Conservation (phyloP, 2,329 filamentous ascomycete genomes). For the Aspergillus melleus region DNA sequence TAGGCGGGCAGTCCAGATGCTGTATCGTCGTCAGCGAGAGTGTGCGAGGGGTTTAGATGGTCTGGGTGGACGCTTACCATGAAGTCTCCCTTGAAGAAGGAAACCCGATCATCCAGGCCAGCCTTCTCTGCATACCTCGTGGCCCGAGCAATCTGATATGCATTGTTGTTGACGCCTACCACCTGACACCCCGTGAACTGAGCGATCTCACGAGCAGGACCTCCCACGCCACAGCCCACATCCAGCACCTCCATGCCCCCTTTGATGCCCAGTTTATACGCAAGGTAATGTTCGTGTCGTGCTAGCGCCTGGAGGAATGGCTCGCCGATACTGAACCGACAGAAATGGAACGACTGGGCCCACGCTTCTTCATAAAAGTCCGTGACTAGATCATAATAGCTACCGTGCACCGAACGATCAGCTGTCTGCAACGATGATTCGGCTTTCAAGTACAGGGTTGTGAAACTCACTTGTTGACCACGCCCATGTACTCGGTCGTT, state of each 20-base stretch:
- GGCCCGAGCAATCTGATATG: slow-evolving; percentile 97
- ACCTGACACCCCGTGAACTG: slow-evolving; percentile 91
- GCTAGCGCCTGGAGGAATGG: slow-evolving; percentile 88
- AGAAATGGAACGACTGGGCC: slow-evolving; percentile 97
- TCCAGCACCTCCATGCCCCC: slow-evolving; percentile 88
- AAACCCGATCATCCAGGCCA: slow-evolving; percentile 74
- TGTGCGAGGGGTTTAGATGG: no score
- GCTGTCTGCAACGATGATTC: slow-evolving; percentile 1
- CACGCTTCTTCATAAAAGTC: slow-evolving; percentile 97
- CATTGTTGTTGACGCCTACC: slow-evolving; percentile 95
- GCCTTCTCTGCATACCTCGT: slow-evolving; percentile 80
- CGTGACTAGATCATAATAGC: slow-evolving; percentile 94
- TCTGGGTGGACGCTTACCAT: slow-evolving; percentile 54
- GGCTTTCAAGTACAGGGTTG: not conserved
- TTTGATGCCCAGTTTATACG: slow-evolving; percentile 80
- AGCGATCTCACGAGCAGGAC: slow-evolving; percentile 91
- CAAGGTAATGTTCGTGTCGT: slow-evolving; percentile 96
- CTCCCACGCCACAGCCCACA: slow-evolving; percentile 95
- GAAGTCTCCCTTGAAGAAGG: slow-evolving; percentile 93
- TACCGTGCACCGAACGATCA: slow-evolving; percentile 33
- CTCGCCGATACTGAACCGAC: slow-evolving; percentile 84
- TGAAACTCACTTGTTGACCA: slow-evolving; percentile 79
- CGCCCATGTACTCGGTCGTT: slow-evolving; percentile 75
- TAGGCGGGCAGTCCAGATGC: slow-evolving; percentile 91
- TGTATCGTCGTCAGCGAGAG: not conserved